Percentiles rank a stretch among this genome's conserved stretches.
Evolutionary conservation across 1,284 basidiomycete species (phyloP).

Genomic region (Rugosomyces carneus): DNA sequence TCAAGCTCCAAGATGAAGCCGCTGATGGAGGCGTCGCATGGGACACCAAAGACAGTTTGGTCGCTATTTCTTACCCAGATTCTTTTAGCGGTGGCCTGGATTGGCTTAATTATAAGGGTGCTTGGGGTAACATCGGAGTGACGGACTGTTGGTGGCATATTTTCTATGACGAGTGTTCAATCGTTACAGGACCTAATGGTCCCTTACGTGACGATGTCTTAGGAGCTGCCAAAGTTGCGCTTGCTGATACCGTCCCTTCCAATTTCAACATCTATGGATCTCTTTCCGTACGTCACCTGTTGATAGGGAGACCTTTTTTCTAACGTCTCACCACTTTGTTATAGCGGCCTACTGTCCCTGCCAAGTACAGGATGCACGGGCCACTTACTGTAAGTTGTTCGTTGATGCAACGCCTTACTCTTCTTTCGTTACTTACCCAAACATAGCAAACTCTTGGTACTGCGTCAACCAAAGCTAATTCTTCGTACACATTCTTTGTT

Average conservation of each 20-base stretch:
- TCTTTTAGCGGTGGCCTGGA: conserved; percentile 10
- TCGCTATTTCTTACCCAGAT: conserved; percentile 12
- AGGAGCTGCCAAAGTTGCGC: conserved; percentile 7
- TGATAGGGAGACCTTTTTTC: neutral
- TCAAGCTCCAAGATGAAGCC: conserved; percentile 14
- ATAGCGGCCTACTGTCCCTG: neutral
- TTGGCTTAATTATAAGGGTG: conserved; percentile 18
- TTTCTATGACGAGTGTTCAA: conserved; percentile 13
- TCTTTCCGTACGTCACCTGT: conserved; percentile 9
- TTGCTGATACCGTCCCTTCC: neutral
- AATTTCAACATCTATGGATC: conserved; percentile 8
- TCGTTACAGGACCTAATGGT: conserved; percentile 14
- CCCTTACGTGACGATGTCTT: conserved; percentile 14
- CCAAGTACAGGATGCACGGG: conserved; percentile 9
- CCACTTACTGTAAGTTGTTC: conserved; percentile 12
- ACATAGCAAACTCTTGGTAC: conserved; percentile 16
- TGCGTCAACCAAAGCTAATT: conserved; percentile 7
- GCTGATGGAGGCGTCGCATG: conserved; percentile 15
- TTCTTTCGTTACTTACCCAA: neutral
- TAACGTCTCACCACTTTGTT: neutral
- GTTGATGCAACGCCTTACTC: neutral
- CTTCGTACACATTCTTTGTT: conserved; percentile 14
- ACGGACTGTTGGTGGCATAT: conserved; percentile 17
- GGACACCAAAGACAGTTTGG: conserved; percentile 14
- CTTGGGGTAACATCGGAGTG: conserved; percentile 16